Evolutionary conservation across 1,139 yeast genomes (phyloP), one percentile per base, ranked within the genome.

Genomic region (Saccharomyces hybrid): DNA sequence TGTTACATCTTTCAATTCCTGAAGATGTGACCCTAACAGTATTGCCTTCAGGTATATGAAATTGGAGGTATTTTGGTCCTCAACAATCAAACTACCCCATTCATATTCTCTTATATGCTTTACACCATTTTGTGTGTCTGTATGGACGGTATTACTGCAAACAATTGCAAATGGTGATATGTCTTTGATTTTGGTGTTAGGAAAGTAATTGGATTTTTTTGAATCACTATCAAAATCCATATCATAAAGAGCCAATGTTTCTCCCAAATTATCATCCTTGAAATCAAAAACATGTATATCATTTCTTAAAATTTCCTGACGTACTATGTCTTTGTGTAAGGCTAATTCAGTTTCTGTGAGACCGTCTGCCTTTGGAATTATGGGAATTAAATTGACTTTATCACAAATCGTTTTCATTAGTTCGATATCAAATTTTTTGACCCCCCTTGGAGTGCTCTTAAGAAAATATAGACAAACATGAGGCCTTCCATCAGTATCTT

Each of bases 21-120:
- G 86, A 65, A 86, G 75, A 69, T 86, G 91, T n/a, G 91, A 85
- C 47, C 88, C 88, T 60, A 86, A 75, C 58, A 86, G 71, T 5
- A 84, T 84, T 57, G 84, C 82, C 69, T 83, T 84, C 68, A 86
- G 76, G 54, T 79, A 75, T 11, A 85, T 77, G 64, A 85, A 85
- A 67, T 85, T 90, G 58, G 84, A 82, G 58, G 75, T 74, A 19
- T 74, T 78, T 2, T 82, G 78, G 67, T 82, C 81, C 62, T 82
- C 86, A 53, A 81, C 68, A 52, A 78, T 68, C 5, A 28, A 28
- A 29, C 64, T 57, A 12, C 81, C 81, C 81, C 81, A 78, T 4
- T 75, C 75, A 58, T 76, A 77, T 47, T 63, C 65, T 65, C 81
- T 72, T 8, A 71, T 67, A 54, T 75, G 75, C 9, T 56, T 57